A percentile compares a stretch with the other conserved stretches of the same genome.
Conservation (phyloP, 148 eudicot species). For the Heliamphora exappendiculata region DNA sequence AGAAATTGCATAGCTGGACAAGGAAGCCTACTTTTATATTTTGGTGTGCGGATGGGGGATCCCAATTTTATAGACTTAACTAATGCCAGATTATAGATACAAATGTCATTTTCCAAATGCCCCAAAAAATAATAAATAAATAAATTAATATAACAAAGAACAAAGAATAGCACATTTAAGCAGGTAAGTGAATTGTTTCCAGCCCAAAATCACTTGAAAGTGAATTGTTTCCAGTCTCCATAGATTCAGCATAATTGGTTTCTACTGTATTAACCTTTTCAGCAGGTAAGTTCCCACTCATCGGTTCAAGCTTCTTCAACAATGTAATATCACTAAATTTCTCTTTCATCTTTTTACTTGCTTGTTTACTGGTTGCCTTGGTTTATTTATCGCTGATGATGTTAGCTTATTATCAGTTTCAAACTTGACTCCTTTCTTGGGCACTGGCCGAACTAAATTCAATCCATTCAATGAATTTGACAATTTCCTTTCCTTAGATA, state of each 20-base stretch:
- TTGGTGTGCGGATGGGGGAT: too few relatives aligned
- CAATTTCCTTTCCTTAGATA: slow-evolving; percentile 32
- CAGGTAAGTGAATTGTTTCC: too few relatives aligned
- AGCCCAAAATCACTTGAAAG: too few relatives aligned
- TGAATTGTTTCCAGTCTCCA: slow-evolving; percentile 15
- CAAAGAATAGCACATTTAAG: too few relatives aligned
- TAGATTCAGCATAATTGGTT: slow-evolving; percentile 20
- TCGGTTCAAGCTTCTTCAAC: slow-evolving; percentile 64
- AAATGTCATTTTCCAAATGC: too few relatives aligned
- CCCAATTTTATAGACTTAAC: too few relatives aligned
- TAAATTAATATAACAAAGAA: too few relatives aligned
- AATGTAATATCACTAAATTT: slow-evolving; percentile 69
- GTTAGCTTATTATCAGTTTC: slow-evolving; percentile 38
- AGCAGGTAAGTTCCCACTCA: slow-evolving; percentile 17
- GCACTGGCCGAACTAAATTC: slow-evolving; percentile 70
- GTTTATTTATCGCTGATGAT: slow-evolving; percentile 31
- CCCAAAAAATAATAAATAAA: too few relatives aligned
- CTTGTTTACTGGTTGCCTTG: slow-evolving; percentile 23
- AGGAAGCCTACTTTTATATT: too few relatives aligned
- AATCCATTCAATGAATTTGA: slow-evolving; percentile 34
- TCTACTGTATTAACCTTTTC: slow-evolving; percentile 13
- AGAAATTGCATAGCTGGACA: too few relatives aligned
- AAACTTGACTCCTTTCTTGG: slow-evolving; percentile 62
- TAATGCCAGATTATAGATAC: too few relatives aligned
- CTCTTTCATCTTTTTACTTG: slow-evolving; percentile 39